phyloP scores from a whole-genome alignment of 2,329 filamentous ascomycete species.

The Chrysosporium queenslandicum region DNA sequence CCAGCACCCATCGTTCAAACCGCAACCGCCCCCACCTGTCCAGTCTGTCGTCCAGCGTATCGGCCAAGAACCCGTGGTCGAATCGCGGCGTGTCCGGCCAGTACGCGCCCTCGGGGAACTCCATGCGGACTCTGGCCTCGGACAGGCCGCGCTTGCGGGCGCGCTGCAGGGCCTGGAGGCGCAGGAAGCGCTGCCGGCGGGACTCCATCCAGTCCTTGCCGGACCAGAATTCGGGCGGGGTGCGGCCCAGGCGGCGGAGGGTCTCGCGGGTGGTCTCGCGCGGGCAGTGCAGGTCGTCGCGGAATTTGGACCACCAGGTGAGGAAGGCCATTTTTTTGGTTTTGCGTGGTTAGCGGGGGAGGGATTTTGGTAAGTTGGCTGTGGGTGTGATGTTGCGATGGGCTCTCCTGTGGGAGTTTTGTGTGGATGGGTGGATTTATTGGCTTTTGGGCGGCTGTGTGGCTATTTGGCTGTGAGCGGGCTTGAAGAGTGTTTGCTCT shows the following conservation, averaged over 20 bases:
- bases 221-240: slow-evolving; percentile 17
- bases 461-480: neutral
- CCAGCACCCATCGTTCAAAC: neutral
- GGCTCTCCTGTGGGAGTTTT: neutral
- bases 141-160: neutral
- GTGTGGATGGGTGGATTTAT: neutral
- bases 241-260: slow-evolving; percentile 7
- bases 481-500: neutral
- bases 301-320: slow-evolving; percentile 13
- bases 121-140: neutral
- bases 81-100: slow-evolving; percentile 14
- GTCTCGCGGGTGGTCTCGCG: slow-evolving; percentile 8
- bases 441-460: neutral
- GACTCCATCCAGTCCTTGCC: slow-evolving; percentile 15
- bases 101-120: slow-evolving; percentile 14
- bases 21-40: neutral
- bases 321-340: slow-evolving; percentile 8
- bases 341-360: no score
- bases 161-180: slow-evolving; percentile 1
- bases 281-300: slow-evolving; percentile 12
- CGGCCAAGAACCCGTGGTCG: neutral
- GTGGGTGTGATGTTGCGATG: no score
- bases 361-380: no score
- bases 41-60: neutral
- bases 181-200: slow-evolving; percentile 14